Evolutionary conservation across 805 yeast species (phyloP), one percentile per base, ranked within the genome.

Genomic region (Millerozyma miso): DNA sequence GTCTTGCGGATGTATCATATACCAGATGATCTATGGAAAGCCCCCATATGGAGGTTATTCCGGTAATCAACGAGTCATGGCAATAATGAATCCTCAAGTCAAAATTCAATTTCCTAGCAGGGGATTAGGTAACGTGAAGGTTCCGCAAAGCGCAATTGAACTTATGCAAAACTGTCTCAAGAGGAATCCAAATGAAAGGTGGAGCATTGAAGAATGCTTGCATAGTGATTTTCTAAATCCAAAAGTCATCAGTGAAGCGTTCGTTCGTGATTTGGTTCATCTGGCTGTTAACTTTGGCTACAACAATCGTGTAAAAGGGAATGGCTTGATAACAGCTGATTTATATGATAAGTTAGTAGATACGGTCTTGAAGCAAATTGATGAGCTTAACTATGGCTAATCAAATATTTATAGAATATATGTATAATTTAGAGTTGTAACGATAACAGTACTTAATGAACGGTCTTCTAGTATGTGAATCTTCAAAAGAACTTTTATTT

Each of bases 1-100:
- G 99, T 89, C 98, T 16, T 86, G 96, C 64, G 99, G 99, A 0
- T 89, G 98, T 60, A 91, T 93, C 3, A 71, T 93, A 1, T 91
- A 89, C 63, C 98, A 93, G 61, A 88, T 93, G 96, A 77, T 90
- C 6, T 95, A 93, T 54, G 97, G 97, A 0, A 76, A 76, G 47
- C 91, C 97, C 1, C 99, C 99, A 1, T 90, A 88, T 67, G 95
- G 88, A 0, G 71, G 73, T 3, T 87, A 77, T 53, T 77, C 81
- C 39, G 93, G 95, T 1, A 79, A 84, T 44, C 87, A 85, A 55
- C 68, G 96, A 46, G 70, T 88, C 32, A 68, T 83, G 58, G 96
- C 96, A 1, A 91, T 88, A 32, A 86, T 86, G 77, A 85, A 88
- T 57, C 93, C 95, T 0, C 83, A 83, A 47, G 79, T 87, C 18